Evolutionary conservation across 1,284 basidiomycete species (phyloP).

Genomic region (Ceratorhiza oryzae-sativae): DNA sequence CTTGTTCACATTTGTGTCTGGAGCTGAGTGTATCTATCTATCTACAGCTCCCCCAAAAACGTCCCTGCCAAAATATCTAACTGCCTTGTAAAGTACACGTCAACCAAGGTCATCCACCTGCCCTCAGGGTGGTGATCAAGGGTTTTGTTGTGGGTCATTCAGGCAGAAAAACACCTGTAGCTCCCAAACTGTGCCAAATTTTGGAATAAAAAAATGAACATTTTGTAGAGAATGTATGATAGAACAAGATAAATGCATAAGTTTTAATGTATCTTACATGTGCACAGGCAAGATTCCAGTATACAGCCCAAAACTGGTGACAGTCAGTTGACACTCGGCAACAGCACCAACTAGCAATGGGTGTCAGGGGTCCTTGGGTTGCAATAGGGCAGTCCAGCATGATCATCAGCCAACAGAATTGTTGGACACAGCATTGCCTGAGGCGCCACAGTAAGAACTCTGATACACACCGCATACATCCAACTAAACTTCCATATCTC

Average conservation of each 20-base stretch:
- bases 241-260: not conserved
- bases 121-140: slow-evolving; percentile 8
- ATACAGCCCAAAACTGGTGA: not conserved
- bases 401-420: not conserved
- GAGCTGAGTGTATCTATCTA: not conserved
- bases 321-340: not conserved
- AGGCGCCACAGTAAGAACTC: not conserved
- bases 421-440: too few species aligned
- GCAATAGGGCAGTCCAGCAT: not conserved
- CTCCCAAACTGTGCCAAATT: not conserved
- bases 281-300: not conserved
- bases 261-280: not conserved
- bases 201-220: not conserved
- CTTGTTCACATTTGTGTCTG: too few species aligned
- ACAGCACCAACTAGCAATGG: not conserved
- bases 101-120: slow-evolving; percentile 4
- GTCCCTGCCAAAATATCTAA: not conserved
- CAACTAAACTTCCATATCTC: slow-evolving; percentile 4
- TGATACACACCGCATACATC: slow-evolving; percentile 2
- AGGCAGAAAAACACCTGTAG: not conserved
- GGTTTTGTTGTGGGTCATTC: not conserved
- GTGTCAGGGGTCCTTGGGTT: not conserved
- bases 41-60: not conserved
- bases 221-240: slow-evolving; percentile 6
- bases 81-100: not conserved